Evolutionary conservation across 2,329 filamentous ascomycete species (phyloP).

Genomic region (Calonectria honghensis): DNA sequence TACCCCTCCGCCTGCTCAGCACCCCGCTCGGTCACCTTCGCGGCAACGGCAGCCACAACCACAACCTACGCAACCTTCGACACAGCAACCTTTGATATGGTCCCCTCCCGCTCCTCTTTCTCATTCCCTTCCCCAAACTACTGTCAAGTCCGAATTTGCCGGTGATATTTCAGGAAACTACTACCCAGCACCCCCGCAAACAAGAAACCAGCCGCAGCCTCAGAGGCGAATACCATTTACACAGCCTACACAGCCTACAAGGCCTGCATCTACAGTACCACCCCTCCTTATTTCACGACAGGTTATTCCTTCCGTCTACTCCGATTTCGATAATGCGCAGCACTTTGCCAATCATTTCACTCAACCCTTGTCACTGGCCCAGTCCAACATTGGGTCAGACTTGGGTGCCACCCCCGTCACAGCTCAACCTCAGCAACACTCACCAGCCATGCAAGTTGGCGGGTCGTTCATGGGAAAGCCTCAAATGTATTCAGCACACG

Average conservation of each 20-base stretch:
- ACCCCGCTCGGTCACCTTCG: too few species aligned
- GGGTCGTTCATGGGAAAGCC: background rate
- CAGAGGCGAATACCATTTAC: background rate
- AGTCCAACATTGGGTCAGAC: background rate
- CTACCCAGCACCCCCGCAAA: background rate
- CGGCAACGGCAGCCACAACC: background rate
- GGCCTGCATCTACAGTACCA: background rate
- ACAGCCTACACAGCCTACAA: background rate
- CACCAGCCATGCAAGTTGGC: background rate
- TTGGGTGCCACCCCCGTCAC: background rate
- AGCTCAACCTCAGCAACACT: background rate
- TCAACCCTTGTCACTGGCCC: background rate
- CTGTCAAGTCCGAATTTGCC: background rate
- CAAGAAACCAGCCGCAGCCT: background rate
- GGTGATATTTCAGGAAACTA: background rate
- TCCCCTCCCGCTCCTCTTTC: background rate
- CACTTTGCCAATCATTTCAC: background rate
- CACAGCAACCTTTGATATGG: background rate
- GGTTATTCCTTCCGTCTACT: background rate
- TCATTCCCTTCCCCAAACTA: background rate
- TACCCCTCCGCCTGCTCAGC: background rate
- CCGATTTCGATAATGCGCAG: background rate
- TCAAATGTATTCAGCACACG: conserved; percentile 3
- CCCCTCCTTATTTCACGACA: background rate
- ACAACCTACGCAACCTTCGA: background rate